phyloP scores from a whole-genome alignment of 805 yeast genomes.

The Brettanomyces bruxellensis region DNA sequence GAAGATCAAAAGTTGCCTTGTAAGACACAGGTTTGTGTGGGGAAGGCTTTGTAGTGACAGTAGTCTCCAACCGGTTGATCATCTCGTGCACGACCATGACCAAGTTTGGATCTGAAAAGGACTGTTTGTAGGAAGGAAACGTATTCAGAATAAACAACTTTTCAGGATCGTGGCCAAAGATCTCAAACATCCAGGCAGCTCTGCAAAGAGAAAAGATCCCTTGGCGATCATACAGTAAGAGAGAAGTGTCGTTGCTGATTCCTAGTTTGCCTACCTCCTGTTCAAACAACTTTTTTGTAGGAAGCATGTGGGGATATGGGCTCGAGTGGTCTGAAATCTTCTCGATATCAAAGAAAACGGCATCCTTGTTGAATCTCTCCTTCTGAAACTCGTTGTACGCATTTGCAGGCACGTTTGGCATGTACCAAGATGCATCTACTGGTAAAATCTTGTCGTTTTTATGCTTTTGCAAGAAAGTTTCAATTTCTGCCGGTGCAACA shows the following conservation, averaged over 20 bases:
- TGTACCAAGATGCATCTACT: slow-evolving; percentile 86
- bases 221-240: slow-evolving; percentile 77
- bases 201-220: slow-evolving; percentile 88
- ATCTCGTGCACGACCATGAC: slow-evolving; percentile 13
- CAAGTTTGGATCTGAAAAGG: slow-evolving; percentile 17
- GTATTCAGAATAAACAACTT: slow-evolving; percentile 63
- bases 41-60: slow-evolving; percentile 14
- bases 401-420: slow-evolving; percentile 63
- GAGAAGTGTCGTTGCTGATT: slow-evolving; percentile 40
- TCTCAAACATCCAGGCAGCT: slow-evolving; percentile 81
- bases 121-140: slow-evolving; percentile 30
- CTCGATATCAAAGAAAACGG: slow-evolving; percentile 77
- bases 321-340: slow-evolving; percentile 49
- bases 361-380: slow-evolving; percentile 48
- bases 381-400: slow-evolving; percentile 49
- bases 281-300: slow-evolving; percentile 48
- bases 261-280: slow-evolving; percentile 47
- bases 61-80: slow-evolving; percentile 16
- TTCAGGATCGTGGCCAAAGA: slow-evolving; percentile 59
- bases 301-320: slow-evolving; percentile 87
- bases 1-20: slow-evolving; percentile 28
- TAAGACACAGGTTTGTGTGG: slow-evolving; percentile 23
- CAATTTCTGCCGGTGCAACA: slow-evolving; percentile 18
- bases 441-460: slow-evolving; percentile 30
- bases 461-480: slow-evolving; percentile 7